Evolutionary conservation across 805 yeast genomes (phyloP).

Genomic region (Kluyveromyces aestuarii): DNA sequence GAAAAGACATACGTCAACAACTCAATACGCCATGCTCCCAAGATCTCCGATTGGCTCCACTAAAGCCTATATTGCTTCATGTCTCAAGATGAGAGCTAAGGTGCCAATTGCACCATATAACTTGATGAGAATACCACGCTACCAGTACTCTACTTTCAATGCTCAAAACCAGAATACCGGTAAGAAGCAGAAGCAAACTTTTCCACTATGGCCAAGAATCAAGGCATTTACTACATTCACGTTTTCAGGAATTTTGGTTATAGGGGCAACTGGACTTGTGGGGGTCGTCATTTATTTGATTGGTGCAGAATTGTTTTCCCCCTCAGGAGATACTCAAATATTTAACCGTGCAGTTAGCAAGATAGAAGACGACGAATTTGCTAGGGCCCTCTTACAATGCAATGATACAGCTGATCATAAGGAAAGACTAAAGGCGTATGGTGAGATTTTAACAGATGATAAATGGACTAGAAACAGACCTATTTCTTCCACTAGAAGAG

Average conservation of each 20-base stretch:
- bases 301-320: slow-evolving; percentile 71
- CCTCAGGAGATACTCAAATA: slow-evolving; percentile 85
- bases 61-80: neutral
- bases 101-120: neutral
- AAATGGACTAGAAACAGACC: slow-evolving; percentile 89
- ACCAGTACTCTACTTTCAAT: slow-evolving; percentile 5
- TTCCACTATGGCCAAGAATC: slow-evolving; percentile 36
- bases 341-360: slow-evolving; percentile 79
- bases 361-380: slow-evolving; percentile 57
- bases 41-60: neutral
- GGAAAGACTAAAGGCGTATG: slow-evolving; percentile 71
- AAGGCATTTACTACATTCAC: slow-evolving; percentile 54
- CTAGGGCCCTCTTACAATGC: slow-evolving; percentile 49
- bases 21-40: neutral
- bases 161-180: neutral
- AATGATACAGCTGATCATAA: slow-evolving; percentile 32
- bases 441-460: slow-evolving; percentile 56
- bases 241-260: slow-evolving; percentile 49
- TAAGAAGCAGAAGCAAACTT: slow-evolving; percentile 15
- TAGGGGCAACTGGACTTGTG: slow-evolving; percentile 63
- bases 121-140: neutral
- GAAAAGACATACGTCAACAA: too few species aligned
- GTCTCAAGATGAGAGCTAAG: neutral
- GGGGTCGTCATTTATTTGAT: slow-evolving; percentile 63
- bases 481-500: slow-evolving; percentile 53